A percentile compares a stretch with the other conserved stretches of the same genome.
Evolutionary conservation across 192 early-diverging fungal species (phyloP).

Genomic region (Chytriomyces sp.): DNA sequence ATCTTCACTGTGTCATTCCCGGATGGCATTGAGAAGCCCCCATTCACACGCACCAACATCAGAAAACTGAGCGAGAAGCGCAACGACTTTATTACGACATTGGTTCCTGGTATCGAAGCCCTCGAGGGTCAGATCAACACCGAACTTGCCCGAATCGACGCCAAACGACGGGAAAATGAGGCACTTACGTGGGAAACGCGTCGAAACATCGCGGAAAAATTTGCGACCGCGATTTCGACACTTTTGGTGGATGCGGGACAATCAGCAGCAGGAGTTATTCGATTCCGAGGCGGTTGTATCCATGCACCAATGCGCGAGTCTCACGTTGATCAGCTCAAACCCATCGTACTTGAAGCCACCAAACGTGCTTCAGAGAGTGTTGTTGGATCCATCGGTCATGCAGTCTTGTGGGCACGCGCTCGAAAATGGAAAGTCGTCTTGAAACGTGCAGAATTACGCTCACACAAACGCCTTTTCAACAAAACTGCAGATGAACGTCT

Average conservation of each 20-base stretch:
- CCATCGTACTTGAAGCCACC: too few species aligned
- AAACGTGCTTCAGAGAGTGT: too few species aligned
- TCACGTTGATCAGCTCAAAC: too few species aligned
- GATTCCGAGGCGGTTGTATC: too few species aligned
- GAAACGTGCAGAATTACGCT: background rate
- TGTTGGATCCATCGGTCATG: background rate
- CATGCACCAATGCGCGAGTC: too few species aligned
- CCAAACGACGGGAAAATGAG: background rate
- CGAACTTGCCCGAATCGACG: background rate
- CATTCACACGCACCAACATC: background rate
- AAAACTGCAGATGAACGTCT: background rate
- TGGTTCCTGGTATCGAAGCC: too few species aligned
- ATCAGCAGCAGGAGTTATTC: background rate
- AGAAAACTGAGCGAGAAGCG: background rate
- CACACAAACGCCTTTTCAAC: background rate
- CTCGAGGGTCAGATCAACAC: background rate
- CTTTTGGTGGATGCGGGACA: background rate
- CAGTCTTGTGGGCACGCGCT: background rate
- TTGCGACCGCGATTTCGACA: background rate
- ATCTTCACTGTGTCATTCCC: background rate
- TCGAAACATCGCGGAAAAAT: background rate
- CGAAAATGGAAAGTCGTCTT: background rate
- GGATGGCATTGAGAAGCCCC: background rate
- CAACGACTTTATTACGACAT: background rate
- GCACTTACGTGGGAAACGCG: background rate